Percentiles rank a stretch among this genome's conserved stretches.
phyloP scores from a whole-genome alignment of 2,329 filamentous ascomycete genomes.

The Diaporthe destruens region DNA sequence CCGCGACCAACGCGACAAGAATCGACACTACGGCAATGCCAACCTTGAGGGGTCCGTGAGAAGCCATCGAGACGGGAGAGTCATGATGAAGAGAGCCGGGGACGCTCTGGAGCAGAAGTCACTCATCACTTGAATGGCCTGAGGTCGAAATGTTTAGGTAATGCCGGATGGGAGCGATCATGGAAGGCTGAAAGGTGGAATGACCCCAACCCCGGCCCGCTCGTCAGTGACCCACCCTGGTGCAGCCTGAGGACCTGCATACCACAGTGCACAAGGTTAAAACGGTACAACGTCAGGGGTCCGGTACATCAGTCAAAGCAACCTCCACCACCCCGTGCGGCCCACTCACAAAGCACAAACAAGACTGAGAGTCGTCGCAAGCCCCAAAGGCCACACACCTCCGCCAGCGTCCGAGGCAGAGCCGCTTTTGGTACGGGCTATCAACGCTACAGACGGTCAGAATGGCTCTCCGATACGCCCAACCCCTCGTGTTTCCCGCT shows the following conservation, averaged over 20 bases:
- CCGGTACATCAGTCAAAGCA: background rate
- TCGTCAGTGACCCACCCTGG: background rate
- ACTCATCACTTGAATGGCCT: background rate
- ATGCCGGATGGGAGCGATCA: conserved; percentile 20
- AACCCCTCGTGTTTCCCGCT: conserved; percentile 80
- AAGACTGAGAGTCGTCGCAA: conserved; percentile 1
- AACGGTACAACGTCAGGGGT: conserved; percentile 1
- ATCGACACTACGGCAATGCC: conserved; percentile 24
- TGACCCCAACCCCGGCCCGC: background rate
- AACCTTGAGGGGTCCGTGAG: conserved; percentile 18
- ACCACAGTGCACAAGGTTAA: too few species aligned
- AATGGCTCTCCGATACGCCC: conserved; percentile 49
- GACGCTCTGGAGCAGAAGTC: background rate
- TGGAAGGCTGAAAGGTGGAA: background rate
- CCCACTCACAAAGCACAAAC: conserved; percentile 17
- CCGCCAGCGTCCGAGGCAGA: background rate
- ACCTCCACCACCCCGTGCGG: conserved; percentile 3
- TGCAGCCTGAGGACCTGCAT: conserved; percentile 11
- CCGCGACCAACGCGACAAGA: conserved; percentile 34
- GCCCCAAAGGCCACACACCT: background rate
- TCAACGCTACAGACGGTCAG: background rate
- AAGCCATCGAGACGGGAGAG: conserved; percentile 33
- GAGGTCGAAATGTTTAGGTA: conserved; percentile 36
- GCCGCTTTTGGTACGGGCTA: background rate
- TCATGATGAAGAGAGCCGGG: conserved; percentile 21